Conservation (phyloP, 768 basidiomycete genomes). For the Lentinula sp. region DNA sequence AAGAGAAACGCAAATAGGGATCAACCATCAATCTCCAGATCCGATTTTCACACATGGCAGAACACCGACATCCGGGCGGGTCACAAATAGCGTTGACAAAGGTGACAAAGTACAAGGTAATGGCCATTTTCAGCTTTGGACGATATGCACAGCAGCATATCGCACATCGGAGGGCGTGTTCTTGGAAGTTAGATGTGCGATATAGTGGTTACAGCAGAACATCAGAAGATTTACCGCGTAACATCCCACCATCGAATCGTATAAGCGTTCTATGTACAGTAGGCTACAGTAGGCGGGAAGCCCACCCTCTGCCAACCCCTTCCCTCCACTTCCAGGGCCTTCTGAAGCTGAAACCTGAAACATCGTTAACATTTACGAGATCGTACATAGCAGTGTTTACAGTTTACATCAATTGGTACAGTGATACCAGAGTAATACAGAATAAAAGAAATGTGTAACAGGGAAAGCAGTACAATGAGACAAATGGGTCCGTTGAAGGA, state of each 20-base stretch:
- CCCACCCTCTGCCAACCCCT: no score
- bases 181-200: no score
- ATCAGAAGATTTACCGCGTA: no score
- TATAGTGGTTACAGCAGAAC: no score
- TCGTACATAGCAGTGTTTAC: not conserved
- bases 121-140: not conserved
- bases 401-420: not conserved
- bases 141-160: not conserved
- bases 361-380: not conserved
- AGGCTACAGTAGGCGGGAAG: no score
- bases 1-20: conserved; percentile 7
- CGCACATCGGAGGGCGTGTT: not conserved
- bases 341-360: no score
- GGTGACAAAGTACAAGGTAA: conserved; percentile 2
- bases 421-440: not conserved
- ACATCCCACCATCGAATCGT: no score
- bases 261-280: no score
- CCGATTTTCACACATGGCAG: not conserved
- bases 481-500: not conserved
- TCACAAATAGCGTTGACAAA: not conserved
- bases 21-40: conserved; percentile 2
- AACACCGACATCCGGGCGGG: conserved; percentile 1
- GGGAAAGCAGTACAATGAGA: not conserved
- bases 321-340: no score
- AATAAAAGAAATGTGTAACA: not conserved